A percentile compares a stretch with the other conserved stretches of the same genome.
Conservation (phyloP, 2,329 filamentous ascomycete genomes). For the Phialophora verrucosa region DNA sequence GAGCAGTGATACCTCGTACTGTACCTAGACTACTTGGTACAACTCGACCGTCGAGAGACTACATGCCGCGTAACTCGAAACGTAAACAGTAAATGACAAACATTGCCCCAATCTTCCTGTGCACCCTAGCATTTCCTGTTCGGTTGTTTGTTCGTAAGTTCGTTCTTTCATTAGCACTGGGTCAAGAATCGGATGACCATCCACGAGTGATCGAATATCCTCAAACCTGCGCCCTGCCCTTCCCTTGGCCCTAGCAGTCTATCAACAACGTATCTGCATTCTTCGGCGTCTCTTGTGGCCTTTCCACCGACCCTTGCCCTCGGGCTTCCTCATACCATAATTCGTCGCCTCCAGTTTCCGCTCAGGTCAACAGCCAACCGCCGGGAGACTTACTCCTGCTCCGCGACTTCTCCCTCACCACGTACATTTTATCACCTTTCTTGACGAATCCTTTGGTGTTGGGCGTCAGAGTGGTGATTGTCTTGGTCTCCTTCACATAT, state of each 20-base stretch:
- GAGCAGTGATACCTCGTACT: background rate
- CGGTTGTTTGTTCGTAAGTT: background rate
- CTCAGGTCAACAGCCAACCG: slow-evolving; percentile 37
- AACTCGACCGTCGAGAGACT: background rate
- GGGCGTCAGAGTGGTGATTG: slow-evolving; percentile 37
- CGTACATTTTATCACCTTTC: slow-evolving; percentile 53
- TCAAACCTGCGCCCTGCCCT: background rate
- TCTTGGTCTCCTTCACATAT: slow-evolving; percentile 37
- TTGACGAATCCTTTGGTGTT: slow-evolving; percentile 38
- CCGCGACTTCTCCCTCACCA: slow-evolving; percentile 54
- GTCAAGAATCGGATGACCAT: background rate
- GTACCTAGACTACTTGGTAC: background rate
- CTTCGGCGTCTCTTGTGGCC: background rate
- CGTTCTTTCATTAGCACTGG: background rate
- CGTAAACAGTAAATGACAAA: background rate
- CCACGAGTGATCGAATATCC: background rate
- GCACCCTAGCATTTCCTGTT: background rate
- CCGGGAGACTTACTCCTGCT: slow-evolving; percentile 31
- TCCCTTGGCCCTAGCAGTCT: background rate
- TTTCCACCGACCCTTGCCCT: background rate
- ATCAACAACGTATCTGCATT: background rate
- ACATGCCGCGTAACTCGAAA: background rate
- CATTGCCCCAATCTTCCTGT: background rate
- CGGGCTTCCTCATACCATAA: background rate
- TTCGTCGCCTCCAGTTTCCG: background rate